These are phyloP conservation scores for Suhomyces bokatorum DNA, from an alignment of 1,139 yeast species.

Conservation along the genomic window DNA sequence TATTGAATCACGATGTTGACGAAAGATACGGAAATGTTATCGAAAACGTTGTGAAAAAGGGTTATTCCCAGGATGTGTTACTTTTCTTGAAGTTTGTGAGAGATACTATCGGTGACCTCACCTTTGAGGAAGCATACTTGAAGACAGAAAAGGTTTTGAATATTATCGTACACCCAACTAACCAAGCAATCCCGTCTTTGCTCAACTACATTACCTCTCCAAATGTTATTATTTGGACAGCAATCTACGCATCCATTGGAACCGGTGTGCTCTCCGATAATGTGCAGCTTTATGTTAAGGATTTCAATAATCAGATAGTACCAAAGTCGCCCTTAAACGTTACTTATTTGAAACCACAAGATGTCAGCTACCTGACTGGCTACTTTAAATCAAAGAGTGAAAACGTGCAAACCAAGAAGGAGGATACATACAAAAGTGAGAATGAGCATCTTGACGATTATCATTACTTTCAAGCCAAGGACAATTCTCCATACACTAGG, in stretches of 20 bases:
- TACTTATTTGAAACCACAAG: constrained; percentile 46
- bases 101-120: constrained; percentile 75
- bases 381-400: constrained; percentile 28
- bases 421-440: background rate
- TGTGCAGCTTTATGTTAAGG: constrained; percentile 68
- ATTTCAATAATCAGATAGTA: constrained; percentile 58
- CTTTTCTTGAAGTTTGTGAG: constrained; percentile 77
- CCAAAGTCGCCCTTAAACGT: constrained; percentile 39
- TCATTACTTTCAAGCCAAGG: constrained; percentile 26
- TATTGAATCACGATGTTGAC: constrained; percentile 56
- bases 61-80: constrained; percentile 82
- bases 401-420: constrained; percentile 12
- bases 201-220: constrained; percentile 93
- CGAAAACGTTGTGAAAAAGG: constrained; percentile 66
- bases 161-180: constrained; percentile 86
- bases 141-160: constrained; percentile 82
- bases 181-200: constrained; percentile 67
- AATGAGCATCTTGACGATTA: constrained; percentile 9
- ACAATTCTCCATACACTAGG: constrained; percentile 74
- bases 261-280: constrained; percentile 63
- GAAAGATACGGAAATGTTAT: constrained; percentile 65
- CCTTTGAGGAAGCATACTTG: constrained; percentile 91
- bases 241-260: constrained; percentile 72
- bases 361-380: constrained; percentile 46
- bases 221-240: constrained; percentile 88